phyloP scores from a whole-genome alignment of 768 basidiomycete genomes.

The Albatrellus ellisii region DNA sequence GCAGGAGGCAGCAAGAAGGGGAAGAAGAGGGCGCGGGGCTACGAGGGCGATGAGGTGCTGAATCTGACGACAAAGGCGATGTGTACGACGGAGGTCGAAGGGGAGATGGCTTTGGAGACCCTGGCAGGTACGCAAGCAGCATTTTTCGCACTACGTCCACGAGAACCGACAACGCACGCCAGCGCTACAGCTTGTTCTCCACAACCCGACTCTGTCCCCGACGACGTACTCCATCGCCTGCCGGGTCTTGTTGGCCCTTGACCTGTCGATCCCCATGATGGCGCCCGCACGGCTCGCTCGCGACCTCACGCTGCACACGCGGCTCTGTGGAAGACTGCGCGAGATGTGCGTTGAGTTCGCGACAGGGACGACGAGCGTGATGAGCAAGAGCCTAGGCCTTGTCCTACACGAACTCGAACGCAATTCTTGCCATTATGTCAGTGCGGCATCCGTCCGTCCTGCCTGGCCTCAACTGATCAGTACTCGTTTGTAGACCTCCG shows the following conservation, averaged over 20 bases:
- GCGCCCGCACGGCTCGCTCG: slow-evolving; percentile 40
- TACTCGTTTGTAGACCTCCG: no score
- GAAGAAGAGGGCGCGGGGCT: slow-evolving; percentile 57
- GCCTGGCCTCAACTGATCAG: no score
- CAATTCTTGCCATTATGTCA: slow-evolving; percentile 16
- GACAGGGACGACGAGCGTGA: slow-evolving; percentile 39
- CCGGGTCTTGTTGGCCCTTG: slow-evolving; percentile 43
- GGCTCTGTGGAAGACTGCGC: slow-evolving; percentile 33
- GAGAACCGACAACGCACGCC: not conserved
- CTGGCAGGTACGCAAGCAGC: slow-evolving; percentile 38
- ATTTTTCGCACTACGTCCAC: not conserved
- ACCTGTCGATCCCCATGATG: slow-evolving; percentile 42
- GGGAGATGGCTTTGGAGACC: slow-evolving; percentile 36
- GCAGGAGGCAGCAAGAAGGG: slow-evolving; percentile 31
- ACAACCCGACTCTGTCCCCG: slow-evolving; percentile 35
- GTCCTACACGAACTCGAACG: slow-evolving; percentile 25
- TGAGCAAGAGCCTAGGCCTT: slow-evolving; percentile 50
- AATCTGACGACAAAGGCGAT: slow-evolving; percentile 31
- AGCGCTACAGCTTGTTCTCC: slow-evolving; percentile 36
- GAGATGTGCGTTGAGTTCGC: slow-evolving; percentile 33
- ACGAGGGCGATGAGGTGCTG: slow-evolving; percentile 68
- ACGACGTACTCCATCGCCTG: slow-evolving; percentile 45
- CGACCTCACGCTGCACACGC: slow-evolving; percentile 34
- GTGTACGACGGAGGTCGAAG: slow-evolving; percentile 37
- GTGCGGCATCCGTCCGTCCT: no score